Evolutionary conservation across 495 filamentous ascomycete species (phyloP), one percentile per base, ranked within the genome.

Genomic region (Aspergillus taichungensis): DNA sequence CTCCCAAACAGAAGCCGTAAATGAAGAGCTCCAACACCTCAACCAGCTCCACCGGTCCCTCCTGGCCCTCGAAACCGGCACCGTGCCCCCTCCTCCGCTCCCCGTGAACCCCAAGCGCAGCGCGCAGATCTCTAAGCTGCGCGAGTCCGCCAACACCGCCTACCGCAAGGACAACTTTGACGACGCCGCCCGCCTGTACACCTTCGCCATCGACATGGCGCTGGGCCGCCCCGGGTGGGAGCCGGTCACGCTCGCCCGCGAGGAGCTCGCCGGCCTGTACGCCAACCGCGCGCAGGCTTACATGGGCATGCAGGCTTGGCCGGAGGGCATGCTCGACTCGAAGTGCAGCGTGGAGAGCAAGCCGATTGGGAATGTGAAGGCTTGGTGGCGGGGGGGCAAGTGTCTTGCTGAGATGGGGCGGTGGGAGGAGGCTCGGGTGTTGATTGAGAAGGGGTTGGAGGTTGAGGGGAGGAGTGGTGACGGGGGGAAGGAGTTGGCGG

Each of bases 391-490:
- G 37, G 69, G 85, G 49, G 89, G 83, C 7, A 80, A 77, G 69
- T 89, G 83, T 63, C 68, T 95, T 59, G 63, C 80, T 42, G 92
- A 98, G 81, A 97, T 96, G 92, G 83, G 84, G 7, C 63, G 90
- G 60, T 69, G 84, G 61, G 80, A 84, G 48, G 92, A 98, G 76
- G 88, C 88, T 6, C 72, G 69, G 61, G 76, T 75, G 42, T 88
- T 86, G 73, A 70, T 95, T 34, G 69, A 67, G 34, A 70, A 75
- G 57, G 88, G 78, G 9, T 55, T 95, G 49, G 91, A 95, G 74
- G 78, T 94, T 64, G 88, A 92, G 67, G 87, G 83, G 13, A 76
- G 78, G 50, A 83, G 80, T 56, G 68, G 69, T 30, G 89, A 71
- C 28, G 63, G 61, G 4, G 66, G 57, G 42, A 73, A 67, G 59